These are phyloP conservation scores for Clausena lansium DNA, from an alignment of 345 rosid genomes.

Conservation along the genomic window DNA sequence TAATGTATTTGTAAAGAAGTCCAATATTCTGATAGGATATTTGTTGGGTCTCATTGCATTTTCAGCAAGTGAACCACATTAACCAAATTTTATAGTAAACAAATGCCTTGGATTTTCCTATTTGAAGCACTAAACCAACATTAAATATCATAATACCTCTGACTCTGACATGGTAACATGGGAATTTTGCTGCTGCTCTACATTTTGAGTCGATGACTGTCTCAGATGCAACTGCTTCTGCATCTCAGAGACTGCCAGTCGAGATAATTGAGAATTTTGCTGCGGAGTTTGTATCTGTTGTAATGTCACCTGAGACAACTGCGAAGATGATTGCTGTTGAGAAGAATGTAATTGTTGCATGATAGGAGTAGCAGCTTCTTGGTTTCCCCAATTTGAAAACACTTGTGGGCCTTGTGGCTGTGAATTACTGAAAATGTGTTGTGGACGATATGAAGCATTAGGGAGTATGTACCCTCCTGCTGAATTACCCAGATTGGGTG, in stretches of 20 bases:
- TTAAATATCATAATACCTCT: conserved; percentile 34
- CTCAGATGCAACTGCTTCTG: conserved; percentile 29
- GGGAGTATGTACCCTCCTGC: conserved; percentile 40
- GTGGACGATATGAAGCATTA: conserved; percentile 45
- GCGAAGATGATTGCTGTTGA: conserved; percentile 33
- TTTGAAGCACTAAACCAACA: conserved; percentile 6
- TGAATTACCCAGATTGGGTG: conserved; percentile 32
- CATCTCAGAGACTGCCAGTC: conserved; percentile 37
- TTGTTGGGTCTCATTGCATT: neutral
- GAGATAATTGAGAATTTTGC: conserved; percentile 45
- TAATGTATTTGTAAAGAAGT: no score
- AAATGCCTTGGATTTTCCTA: neutral
- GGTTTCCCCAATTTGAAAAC: conserved; percentile 41
- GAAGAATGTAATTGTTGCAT: conserved; percentile 40
- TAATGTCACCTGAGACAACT: conserved; percentile 31
- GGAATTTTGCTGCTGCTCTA: conserved; percentile 40
- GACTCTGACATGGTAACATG: conserved; percentile 36
- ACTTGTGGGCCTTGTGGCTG: conserved; percentile 44
- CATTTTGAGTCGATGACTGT: conserved; percentile 27
- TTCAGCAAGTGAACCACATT: neutral
- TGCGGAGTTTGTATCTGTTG: conserved; percentile 35
- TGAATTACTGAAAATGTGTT: conserved; percentile 38
- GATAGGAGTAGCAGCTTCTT: conserved; percentile 33
- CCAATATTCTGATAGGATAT: no score
- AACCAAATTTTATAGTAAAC: neutral